Base-by-base conservation (phyloP, 73 alveolate species). In the Effrenium voratum region DNA sequence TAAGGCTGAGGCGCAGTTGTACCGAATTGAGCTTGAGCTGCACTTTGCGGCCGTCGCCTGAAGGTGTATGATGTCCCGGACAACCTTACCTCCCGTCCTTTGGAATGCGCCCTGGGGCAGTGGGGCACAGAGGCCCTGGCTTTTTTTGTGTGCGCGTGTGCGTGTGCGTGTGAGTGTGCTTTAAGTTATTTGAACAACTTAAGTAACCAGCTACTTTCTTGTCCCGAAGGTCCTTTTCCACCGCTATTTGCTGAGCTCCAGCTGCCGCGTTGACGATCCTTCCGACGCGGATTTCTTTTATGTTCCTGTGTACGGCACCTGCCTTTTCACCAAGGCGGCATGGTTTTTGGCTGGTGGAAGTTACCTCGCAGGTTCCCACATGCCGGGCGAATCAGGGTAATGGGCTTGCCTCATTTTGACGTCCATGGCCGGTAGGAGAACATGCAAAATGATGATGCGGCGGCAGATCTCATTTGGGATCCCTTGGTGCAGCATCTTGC, bases 71-170 rank as follows among this genome's bases (percentile, higher is more conserved):
- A 90, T 1, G 97, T 90, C 43, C 97, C 97, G 8, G 82, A 43
- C 45, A 44, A 49, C 16, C 92, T 92, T 6, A 75, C 90, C 1
- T 50, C 52, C n/a, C 40, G 55, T 26, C 91, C 66, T 6, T 43
- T 92, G 91, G 70, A 73, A 63, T 92, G 98, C n/a, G 98, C 44
- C 49, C 66, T 92, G 91, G 98, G 98, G 36, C 98, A 92, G 38
- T 92, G 98, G 98, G 98, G 98, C 77, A 92, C 98, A 36, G 98
- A 92, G 73, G n/a, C n/a, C n/a, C n/a, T n/a, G n/a, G n/a, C n/a
- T n/a, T n/a, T n/a, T n/a, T 24, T 55, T 13, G 13, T 24, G 70
- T 24, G 24, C 70, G 32, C 70, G 32, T 55, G 70, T 55, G 70
- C 24, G 70, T 24, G 24, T 15, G 24, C 24, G 13, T 13, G 24